phyloP scores from a whole-genome alignment of 768 basidiomycete species.

The Daedaleopsis nitida region DNA sequence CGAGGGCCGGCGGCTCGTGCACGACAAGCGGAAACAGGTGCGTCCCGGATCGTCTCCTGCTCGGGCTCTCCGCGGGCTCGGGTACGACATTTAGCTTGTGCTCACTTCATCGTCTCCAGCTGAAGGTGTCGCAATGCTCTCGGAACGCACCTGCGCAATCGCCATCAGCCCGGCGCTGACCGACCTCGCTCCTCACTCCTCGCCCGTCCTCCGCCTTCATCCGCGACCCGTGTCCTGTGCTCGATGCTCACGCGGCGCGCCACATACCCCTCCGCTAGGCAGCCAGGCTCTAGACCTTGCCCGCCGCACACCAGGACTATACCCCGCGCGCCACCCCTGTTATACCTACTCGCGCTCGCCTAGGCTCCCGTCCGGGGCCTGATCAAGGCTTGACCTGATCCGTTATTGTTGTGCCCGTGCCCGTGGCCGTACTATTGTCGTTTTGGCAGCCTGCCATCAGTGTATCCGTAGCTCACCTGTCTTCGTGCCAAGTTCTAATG shows the following conservation, averaged over 20 bases:
- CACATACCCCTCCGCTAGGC: too few species aligned
- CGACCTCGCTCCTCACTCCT: neutral
- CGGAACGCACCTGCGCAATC: slow-evolving; percentile 16
- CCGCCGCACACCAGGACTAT: too few species aligned
- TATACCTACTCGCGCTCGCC: too few species aligned
- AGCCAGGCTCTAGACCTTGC: too few species aligned
- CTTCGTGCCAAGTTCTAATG: neutral
- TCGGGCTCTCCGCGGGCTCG: too few species aligned
- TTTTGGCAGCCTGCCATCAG: neutral
- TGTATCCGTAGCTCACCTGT: neutral
- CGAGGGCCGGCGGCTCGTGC: slow-evolving; percentile 10
- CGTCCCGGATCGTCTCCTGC: neutral
- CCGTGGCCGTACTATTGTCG: neutral
- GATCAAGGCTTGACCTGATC: neutral
- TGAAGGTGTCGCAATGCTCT: slow-evolving; percentile 14
- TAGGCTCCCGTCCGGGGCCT: neutral
- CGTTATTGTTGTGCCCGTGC: neutral
- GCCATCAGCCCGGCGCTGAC: neutral
- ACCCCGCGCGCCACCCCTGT: neutral
- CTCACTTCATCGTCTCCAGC: neutral
- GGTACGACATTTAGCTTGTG: neutral
- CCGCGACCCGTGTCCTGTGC: neutral
- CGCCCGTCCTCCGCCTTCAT: neutral
- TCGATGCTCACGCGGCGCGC: too few species aligned
- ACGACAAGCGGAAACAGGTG: slow-evolving; percentile 9